Percentiles rank a stretch among this genome's conserved stretches.
phyloP scores from a whole-genome alignment of 108 stramenopile species.

The Fragilaria crotonensis region DNA sequence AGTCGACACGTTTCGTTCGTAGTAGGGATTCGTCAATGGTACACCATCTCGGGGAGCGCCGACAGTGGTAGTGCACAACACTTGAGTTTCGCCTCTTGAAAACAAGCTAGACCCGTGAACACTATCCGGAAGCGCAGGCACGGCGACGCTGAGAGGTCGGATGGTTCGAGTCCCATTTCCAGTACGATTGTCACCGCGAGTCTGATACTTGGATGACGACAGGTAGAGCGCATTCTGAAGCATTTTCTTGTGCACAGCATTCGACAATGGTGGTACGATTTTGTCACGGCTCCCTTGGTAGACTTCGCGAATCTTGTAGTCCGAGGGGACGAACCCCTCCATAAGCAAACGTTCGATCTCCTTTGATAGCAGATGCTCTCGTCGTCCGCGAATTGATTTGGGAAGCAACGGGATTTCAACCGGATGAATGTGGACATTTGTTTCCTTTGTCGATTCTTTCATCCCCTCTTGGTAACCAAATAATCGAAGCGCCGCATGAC shows the following conservation, averaged over 20 bases:
- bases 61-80: conserved; percentile 65
- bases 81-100: conserved; percentile 82
- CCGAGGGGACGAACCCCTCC: not conserved
- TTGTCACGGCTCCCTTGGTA: not conserved
- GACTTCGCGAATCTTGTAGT: not conserved
- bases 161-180: conserved; percentile 24
- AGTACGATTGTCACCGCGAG: conserved; percentile 51
- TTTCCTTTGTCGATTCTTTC: not conserved
- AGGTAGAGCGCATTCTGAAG: conserved; percentile 33
- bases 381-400: conserved; percentile 23
- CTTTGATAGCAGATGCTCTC: conserved; percentile 18
- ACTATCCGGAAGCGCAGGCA: conserved; percentile 27
- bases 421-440: conserved; percentile 11
- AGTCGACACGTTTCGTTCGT: conserved; percentile 3
- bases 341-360: conserved; percentile 16
- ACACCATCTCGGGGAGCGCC: conserved; percentile 58
- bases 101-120: conserved; percentile 85
- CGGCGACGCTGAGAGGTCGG: conserved; percentile 18
- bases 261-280: conserved; percentile 6
- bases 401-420: conserved; percentile 10
- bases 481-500: conserved; percentile 9
- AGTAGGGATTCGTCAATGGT: conserved; percentile 34
- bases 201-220: conserved; percentile 21
- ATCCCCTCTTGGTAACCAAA: conserved; percentile 11
- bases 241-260: conserved; percentile 33